Percentiles rank a stretch among this genome's conserved stretches.
Evolutionary conservation across 2,329 filamentous ascomycete species (phyloP).

Genomic region (Aciculosporium take): DNA sequence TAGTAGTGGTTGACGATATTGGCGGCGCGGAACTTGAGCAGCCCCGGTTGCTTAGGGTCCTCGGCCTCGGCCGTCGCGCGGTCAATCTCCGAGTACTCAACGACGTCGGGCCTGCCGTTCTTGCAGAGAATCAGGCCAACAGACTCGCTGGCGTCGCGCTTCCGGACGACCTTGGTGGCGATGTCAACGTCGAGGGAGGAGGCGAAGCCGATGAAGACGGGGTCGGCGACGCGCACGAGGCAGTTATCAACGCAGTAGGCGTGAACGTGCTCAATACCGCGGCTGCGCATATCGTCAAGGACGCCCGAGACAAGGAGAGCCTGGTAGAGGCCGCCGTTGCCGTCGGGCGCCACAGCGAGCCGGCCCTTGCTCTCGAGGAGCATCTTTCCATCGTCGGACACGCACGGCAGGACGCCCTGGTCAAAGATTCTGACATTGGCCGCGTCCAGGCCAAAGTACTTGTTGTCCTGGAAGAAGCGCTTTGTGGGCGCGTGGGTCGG

Average conservation of each 20-base stretch:
- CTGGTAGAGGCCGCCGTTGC: constrained; percentile 93
- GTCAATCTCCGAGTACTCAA: constrained; percentile 98
- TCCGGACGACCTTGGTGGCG: constrained; percentile 97
- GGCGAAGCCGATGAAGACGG: constrained; percentile 86
- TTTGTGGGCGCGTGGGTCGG: constrained; percentile 87
- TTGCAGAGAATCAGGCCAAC: constrained; percentile 89
- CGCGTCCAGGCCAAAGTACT: constrained; percentile 77
- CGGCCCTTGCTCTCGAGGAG: constrained; percentile 79
- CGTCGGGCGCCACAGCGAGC: constrained; percentile 89
- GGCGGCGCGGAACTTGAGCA: constrained; percentile 91
- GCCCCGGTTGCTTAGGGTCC: constrained; percentile 62
- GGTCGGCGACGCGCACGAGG: constrained; percentile 96
- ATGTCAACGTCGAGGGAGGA: constrained; percentile 83
- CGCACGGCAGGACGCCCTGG: constrained; percentile 91
- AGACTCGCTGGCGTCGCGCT: constrained; percentile 90
- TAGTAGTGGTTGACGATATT: constrained; percentile 99
- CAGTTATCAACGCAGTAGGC: constrained; percentile 99
- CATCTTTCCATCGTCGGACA: constrained; percentile 96
- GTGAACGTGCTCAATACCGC: constrained; percentile 88
- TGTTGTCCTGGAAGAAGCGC: constrained; percentile 77
- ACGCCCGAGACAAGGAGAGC: constrained; percentile 70
- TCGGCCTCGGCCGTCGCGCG: constrained; percentile 73
- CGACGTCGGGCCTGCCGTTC: constrained; percentile 91
- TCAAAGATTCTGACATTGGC: constrained; percentile 89
- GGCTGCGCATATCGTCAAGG: constrained; percentile 73